phyloP scores from a whole-genome alignment of 1,284 basidiomycete species.

The Sutorius eximius region DNA sequence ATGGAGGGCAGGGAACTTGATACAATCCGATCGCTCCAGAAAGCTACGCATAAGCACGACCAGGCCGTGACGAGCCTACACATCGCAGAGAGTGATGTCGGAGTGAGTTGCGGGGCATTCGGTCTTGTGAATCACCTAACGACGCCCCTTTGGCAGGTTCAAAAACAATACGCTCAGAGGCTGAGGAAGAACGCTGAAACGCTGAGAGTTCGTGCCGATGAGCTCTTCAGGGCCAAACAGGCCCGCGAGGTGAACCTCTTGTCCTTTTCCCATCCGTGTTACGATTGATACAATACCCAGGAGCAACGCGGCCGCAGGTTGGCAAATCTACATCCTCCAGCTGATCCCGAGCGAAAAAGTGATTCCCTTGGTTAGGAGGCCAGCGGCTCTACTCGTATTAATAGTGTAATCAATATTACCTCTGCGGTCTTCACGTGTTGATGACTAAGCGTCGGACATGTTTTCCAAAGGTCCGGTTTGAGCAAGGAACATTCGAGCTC shows the following conservation, averaged over 20 bases:
- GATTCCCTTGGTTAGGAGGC: too few relatives aligned
- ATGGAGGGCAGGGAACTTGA: conserved; percentile 48
- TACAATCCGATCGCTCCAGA: conserved; percentile 45
- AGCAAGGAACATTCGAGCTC: conserved; percentile 17
- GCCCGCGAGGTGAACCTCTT: conserved; percentile 24
- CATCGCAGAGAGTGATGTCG: conserved; percentile 44
- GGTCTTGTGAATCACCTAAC: not conserved
- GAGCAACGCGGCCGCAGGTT: conserved; percentile 22
- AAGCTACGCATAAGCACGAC: conserved; percentile 52
- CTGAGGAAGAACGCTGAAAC: conserved; percentile 10
- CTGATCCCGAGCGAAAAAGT: not conserved
- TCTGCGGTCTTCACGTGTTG: not conserved
- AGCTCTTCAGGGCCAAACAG: conserved; percentile 24
- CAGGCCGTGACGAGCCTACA: conserved; percentile 43
- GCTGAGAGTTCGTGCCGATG: conserved; percentile 13
- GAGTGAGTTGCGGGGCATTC: conserved; percentile 35
- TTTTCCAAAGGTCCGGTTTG: conserved; percentile 9
- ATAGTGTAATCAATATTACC: not conserved
- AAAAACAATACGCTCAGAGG: conserved; percentile 16
- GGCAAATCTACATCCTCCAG: conserved; percentile 10
- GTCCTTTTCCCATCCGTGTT: not conserved
- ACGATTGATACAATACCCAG: conserved; percentile 2
- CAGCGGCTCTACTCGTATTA: not conserved
- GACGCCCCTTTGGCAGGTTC: conserved; percentile 15
- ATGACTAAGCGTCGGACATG: conserved; percentile 30